Conservation (phyloP, 805 yeast species). For the Kazachstania psychrophila region DNA sequence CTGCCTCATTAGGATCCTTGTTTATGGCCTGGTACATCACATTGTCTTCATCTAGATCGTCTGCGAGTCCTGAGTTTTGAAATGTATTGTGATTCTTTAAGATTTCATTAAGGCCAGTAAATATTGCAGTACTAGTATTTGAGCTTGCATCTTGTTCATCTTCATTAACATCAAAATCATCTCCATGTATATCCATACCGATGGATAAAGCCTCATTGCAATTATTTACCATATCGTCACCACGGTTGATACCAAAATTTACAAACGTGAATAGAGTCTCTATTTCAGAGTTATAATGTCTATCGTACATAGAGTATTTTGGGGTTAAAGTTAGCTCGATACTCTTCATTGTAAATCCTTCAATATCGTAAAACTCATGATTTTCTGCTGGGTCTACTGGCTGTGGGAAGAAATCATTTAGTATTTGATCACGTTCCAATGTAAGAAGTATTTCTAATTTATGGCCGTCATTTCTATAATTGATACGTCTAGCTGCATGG, state of each 20-base stretch:
- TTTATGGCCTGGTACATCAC: constrained; percentile 5
- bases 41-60: constrained; percentile 19
- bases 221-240: constrained; percentile 32
- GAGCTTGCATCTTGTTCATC: constrained; percentile 3
- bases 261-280: constrained; percentile 32
- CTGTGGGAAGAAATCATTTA: constrained; percentile 18
- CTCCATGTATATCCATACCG: constrained; percentile 26
- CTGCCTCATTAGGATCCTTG: constrained; percentile 15
- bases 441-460: constrained; percentile 20
- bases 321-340: constrained; percentile 32
- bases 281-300: constrained; percentile 29
- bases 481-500: constrained; percentile 22
- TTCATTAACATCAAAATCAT: constrained; percentile 10
- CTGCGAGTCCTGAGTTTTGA: constrained; percentile 21
- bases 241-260: constrained; percentile 34
- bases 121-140: constrained; percentile 5
- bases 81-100: constrained; percentile 10
- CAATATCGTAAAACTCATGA: not conserved
- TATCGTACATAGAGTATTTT: constrained; percentile 29
- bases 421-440: constrained; percentile 20
- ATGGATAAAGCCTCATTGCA: constrained; percentile 32
- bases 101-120: constrained; percentile 15
- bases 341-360: constrained; percentile 13
- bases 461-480: constrained; percentile 18
- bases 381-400: constrained; percentile 1